Base-by-base conservation (phyloP, 495 filamentous ascomycete genomes). In the Pyrenula massariospora region DNA sequence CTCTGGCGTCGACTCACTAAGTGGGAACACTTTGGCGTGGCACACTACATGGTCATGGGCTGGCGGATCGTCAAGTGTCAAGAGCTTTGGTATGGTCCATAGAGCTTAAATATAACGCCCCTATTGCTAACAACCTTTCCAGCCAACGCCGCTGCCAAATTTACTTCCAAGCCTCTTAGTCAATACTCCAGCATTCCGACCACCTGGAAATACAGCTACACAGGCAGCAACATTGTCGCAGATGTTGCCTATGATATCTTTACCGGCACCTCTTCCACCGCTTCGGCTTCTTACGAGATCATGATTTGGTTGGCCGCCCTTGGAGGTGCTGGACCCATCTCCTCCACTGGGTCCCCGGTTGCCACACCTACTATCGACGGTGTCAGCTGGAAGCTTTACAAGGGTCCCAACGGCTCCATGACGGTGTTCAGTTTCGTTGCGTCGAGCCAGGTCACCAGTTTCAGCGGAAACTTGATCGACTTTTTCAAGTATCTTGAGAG, bases 181-280 rank as follows among this genome's bases (percentile, higher is more conserved):
- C 61, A 64, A 11, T 70, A 84, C 53, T 69, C 49, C 21, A 75
- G 67, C 25, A 81, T 85, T 52, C 68, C 73, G 3, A 73, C 79
- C 5, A 71, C 63, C 12, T 80, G 75, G 73, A 63, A 74, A 19
- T 86, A 81, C 75, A 70, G 79, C 58, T 84, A 85, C 68, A 73
- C 76, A 1, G 80, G 76, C 36, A 74, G 63, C 50, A 60, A 62
- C 54, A 66, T 83, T 48, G 75, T 83, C n/a, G 79, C 80, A 22
- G 72, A 87, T 61, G 83, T 87, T 21, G 69, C 82, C 22, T 87
- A 86, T 64, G 84, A 87, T 62, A 68, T 86, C 57, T 88, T 84
- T 70, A 74, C 77, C 48, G 71, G 72, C 19, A 70, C 75, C 22
- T 72, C 71, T 20, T 61, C 77, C 10, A 63, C 63, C 54, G 73